These are phyloP conservation scores for Lipomyces chichibuensis DNA, from an alignment of 805 yeast genomes.

Conservation along the genomic window DNA sequence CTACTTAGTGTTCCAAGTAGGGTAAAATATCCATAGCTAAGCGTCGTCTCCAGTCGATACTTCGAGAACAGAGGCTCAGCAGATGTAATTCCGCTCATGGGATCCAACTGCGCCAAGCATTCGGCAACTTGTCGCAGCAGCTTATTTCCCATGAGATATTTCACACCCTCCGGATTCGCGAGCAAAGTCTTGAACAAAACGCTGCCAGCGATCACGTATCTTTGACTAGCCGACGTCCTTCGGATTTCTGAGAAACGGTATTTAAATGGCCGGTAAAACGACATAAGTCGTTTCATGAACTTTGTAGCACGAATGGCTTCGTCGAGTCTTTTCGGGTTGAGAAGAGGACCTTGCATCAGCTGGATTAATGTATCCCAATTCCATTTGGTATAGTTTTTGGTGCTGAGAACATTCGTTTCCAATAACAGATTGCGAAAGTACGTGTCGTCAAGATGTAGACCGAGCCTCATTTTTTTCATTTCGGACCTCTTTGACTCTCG, in stretches of 20 bases:
- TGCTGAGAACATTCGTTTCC: conserved; percentile 70
- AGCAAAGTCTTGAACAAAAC: conserved; percentile 69
- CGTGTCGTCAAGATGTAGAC: conserved; percentile 59
- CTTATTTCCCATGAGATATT: conserved; percentile 70
- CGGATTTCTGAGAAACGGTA: conserved; percentile 67
- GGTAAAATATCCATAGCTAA: conserved; percentile 75
- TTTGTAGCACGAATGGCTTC: conserved; percentile 79
- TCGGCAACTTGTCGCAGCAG: conserved; percentile 87
- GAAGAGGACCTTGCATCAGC: conserved; percentile 81
- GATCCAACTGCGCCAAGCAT: conserved; percentile 81
- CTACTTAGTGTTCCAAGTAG: conserved; percentile 74
- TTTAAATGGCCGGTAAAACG: conserved; percentile 91
- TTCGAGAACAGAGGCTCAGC: conserved; percentile 73
- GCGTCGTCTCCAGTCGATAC: conserved; percentile 60
- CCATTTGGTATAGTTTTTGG: conserved; percentile 84
- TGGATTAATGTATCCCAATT: conserved; percentile 76
- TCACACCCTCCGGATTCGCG: conserved; percentile 64
- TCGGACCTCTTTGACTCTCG: conserved; percentile 24
- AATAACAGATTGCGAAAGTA: conserved; percentile 67
- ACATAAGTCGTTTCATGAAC: conserved; percentile 77
- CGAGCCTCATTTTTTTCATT: conserved; percentile 42
- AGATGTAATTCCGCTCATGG: conserved; percentile 72
- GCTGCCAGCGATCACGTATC: conserved; percentile 73
- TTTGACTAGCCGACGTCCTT: conserved; percentile 54
- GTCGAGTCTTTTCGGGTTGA: conserved; percentile 70